These are phyloP conservation scores for Coniochaeta sp. DNA, from an alignment of 2,329 filamentous ascomycete species.

Conservation along the genomic window DNA sequence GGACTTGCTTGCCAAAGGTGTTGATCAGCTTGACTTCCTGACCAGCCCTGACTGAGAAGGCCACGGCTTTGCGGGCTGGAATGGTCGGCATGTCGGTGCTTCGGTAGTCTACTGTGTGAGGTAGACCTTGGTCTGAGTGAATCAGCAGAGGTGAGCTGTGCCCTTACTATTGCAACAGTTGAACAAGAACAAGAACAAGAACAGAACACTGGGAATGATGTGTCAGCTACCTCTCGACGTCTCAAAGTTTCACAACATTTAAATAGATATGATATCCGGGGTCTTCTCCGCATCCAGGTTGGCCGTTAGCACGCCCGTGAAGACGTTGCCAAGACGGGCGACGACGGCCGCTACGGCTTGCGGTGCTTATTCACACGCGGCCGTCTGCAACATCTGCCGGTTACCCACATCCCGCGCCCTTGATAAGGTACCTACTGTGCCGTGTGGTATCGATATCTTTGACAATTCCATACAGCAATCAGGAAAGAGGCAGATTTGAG, in stretches of 20 bases:
- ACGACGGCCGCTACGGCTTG: neutral
- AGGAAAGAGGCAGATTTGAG: too few species aligned
- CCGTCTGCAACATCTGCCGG: too few species aligned
- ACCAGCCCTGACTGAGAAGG: constrained; percentile 24
- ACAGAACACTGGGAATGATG: neutral
- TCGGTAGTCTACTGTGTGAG: neutral
- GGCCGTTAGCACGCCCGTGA: neutral
- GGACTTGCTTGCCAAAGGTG: constrained; percentile 39
- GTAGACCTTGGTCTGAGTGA: neutral
- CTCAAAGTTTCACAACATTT: neutral
- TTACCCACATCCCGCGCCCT: too few species aligned
- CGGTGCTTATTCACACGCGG: neutral
- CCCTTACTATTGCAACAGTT: too few species aligned
- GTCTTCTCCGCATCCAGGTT: neutral
- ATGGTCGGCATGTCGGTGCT: constrained; percentile 17
- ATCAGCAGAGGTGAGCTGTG: too few species aligned
- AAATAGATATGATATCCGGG: neutral
- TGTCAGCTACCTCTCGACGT: neutral
- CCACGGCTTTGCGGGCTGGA: constrained; percentile 33
- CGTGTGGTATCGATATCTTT: too few species aligned
- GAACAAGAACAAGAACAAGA: too few species aligned
- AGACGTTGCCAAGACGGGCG: neutral
- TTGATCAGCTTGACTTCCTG: constrained; percentile 38
- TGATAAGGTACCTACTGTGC: too few species aligned
- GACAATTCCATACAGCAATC: too few species aligned